These are phyloP conservation scores for Chlamydomonas urium DNA, from an alignment of 139 green algal species.

Conservation along the genomic window DNA sequence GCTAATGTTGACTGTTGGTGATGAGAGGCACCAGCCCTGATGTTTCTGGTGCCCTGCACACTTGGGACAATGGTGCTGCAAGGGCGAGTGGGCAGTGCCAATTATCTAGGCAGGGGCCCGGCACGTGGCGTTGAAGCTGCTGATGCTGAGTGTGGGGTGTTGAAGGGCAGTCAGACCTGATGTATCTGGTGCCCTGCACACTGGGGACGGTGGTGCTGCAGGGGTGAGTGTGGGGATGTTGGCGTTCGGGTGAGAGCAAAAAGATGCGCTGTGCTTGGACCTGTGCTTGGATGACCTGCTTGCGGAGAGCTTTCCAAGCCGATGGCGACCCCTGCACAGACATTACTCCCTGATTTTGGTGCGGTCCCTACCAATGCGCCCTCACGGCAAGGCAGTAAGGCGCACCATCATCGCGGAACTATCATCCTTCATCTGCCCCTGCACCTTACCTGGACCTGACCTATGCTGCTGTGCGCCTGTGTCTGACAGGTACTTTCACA, in stretches of 20 bases:
- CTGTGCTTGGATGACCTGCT: too few relatives aligned
- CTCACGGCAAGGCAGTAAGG: not conserved
- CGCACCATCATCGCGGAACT: not conserved
- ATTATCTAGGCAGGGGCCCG: too few relatives aligned
- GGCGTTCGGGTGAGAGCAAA: not conserved
- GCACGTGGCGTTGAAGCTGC: too few relatives aligned
- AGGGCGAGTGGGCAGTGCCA: too few relatives aligned
- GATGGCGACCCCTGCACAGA: not conserved
- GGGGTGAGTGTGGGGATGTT: conserved; percentile 9
- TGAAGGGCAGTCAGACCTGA: conserved; percentile 88
- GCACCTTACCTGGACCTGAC: too few relatives aligned
- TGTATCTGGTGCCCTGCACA: conserved; percentile 91
- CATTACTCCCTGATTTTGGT: not conserved
- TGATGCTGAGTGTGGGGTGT: too few relatives aligned
- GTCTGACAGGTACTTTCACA: not conserved
- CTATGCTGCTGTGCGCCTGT: too few relatives aligned
- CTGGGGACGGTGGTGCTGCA: conserved; percentile 56
- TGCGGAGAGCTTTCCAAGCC: not conserved
- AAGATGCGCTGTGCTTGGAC: too few relatives aligned
- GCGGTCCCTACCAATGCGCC: not conserved
- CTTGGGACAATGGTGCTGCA: too few relatives aligned
- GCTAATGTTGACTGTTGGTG: too few relatives aligned
- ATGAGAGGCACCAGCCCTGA: too few relatives aligned
- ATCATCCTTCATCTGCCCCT: not conserved
- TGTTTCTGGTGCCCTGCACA: too few relatives aligned